Evolutionary conservation across 1,139 yeast genomes (phyloP).

Genomic region (Debaryomyces udenii): DNA sequence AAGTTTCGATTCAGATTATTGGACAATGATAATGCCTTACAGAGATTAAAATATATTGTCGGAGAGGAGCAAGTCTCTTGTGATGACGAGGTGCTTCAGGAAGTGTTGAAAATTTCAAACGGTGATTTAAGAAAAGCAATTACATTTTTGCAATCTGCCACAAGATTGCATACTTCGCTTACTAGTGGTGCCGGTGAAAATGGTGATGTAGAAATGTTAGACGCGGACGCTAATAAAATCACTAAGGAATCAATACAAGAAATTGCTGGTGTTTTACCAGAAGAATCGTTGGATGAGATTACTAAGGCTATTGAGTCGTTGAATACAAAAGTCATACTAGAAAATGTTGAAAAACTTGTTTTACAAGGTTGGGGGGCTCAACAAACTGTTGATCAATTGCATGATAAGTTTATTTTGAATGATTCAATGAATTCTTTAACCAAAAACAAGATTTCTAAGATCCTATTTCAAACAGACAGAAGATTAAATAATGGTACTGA

Average conservation of each 20-base stretch:
- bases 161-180: conserved; percentile 54
- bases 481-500: conserved; percentile 84
- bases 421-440: conserved; percentile 54
- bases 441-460: conserved; percentile 66
- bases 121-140: conserved; percentile 96
- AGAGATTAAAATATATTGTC: conserved; percentile 64
- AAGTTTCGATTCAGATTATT: conserved; percentile 87
- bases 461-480: conserved; percentile 75
- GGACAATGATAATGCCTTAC: conserved; percentile 69
- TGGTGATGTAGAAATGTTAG: conserved; percentile 35
- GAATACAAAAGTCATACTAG: conserved; percentile 40
- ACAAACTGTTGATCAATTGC: conserved; percentile 77
- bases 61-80: conserved; percentile 55
- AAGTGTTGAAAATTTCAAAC: conserved; percentile 66
- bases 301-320: conserved; percentile 42
- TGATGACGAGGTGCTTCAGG: conserved; percentile 53
- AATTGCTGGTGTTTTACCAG: conserved; percentile 84
- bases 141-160: conserved; percentile 85
- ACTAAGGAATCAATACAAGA: conserved; percentile 59
- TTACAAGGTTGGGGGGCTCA: conserved; percentile 88
- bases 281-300: conserved; percentile 48
- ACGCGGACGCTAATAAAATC: conserved; percentile 26
- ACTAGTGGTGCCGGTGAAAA: conserved; percentile 18
- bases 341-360: conserved; percentile 56
- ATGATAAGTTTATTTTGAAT: conserved; percentile 67